phyloP scores from a whole-genome alignment of 192 early-diverging fungal genomes.

The Geranomyces variabilis region DNA sequence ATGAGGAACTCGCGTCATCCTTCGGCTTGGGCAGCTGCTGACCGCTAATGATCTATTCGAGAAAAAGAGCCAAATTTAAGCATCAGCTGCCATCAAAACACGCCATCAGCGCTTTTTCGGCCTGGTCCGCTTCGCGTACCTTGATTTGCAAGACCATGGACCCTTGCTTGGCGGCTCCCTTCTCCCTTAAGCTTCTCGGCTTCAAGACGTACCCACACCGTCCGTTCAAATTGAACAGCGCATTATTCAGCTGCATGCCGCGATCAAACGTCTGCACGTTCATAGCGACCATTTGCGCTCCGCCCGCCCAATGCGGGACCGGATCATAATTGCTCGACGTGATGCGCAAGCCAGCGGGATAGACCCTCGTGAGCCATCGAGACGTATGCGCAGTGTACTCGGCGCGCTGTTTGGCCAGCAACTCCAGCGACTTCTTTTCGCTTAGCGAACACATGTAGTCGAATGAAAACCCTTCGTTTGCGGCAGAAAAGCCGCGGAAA shows the following conservation, averaged over 20 bases:
- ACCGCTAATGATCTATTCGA: conserved; percentile 66
- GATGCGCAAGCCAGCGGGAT: conserved; percentile 78
- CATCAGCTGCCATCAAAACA: background rate
- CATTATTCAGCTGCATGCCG: conserved; percentile 80
- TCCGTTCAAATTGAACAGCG: conserved; percentile 78
- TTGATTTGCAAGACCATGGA: conserved; percentile 3
- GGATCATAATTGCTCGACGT: conserved; percentile 86
- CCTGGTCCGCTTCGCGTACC: background rate
- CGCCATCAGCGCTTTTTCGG: background rate
- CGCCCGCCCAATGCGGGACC: conserved; percentile 75
- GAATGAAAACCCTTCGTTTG: conserved; percentile 46
- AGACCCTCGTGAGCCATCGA: conserved; percentile 72
- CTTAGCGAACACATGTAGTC: conserved; percentile 76
- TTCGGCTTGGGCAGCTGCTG: conserved; percentile 72
- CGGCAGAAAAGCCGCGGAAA: conserved; percentile 38
- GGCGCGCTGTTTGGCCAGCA: conserved; percentile 52
- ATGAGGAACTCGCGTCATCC: conserved; percentile 45
- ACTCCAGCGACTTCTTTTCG: conserved; percentile 63
- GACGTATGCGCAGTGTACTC: conserved; percentile 64
- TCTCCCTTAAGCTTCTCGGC: conserved; percentile 54
- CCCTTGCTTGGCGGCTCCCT: background rate
- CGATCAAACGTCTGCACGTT: conserved; percentile 84
- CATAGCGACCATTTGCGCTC: conserved; percentile 85
- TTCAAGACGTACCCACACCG: conserved; percentile 84
- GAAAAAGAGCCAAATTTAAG: background rate